Conservation (phyloP, 768 basidiomycete species). For the Leucocoprinus birnbaumii region DNA sequence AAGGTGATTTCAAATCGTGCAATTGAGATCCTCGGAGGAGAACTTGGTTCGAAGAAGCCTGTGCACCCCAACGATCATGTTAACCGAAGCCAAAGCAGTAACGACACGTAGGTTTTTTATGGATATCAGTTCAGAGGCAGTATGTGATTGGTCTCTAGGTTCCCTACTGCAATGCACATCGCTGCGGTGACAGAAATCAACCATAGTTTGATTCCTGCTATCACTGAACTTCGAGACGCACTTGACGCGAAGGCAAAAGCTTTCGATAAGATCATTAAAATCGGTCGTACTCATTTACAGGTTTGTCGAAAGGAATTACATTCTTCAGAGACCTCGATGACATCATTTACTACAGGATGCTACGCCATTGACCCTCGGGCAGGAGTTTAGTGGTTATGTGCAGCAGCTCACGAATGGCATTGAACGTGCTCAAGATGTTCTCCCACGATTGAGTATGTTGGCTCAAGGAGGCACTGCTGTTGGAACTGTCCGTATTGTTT, state of each 20-base stretch:
- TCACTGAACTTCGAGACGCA: slow-evolving; percentile 80
- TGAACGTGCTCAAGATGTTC: slow-evolving; percentile 71
- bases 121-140: neutral
- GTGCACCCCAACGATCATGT: slow-evolving; percentile 99
- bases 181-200: slow-evolving; percentile 90
- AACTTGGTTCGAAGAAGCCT: slow-evolving; percentile 93
- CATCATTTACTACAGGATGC: slow-evolving; percentile 64
- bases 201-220: slow-evolving; percentile 77
- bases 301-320: slow-evolving; percentile 25
- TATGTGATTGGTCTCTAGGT: slow-evolving; percentile 42
- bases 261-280: slow-evolving; percentile 95
- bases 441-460: slow-evolving; percentile 84
- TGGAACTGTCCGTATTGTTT: slow-evolving; percentile 70
- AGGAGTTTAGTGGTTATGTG: slow-evolving; percentile 98
- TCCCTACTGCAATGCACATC: slow-evolving; percentile 99
- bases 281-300: slow-evolving; percentile 96
- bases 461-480: slow-evolving; percentile 99
- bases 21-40: slow-evolving; percentile 93
- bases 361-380: slow-evolving; percentile 94
- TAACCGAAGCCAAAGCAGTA: slow-evolving; percentile 98
- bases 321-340: neutral
- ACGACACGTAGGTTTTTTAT: slow-evolving; percentile 77
- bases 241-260: slow-evolving; percentile 77
- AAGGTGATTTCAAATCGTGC: slow-evolving; percentile 98
- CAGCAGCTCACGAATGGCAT: slow-evolving; percentile 92